Evolutionary conservation across 2,329 filamentous ascomycete species (phyloP).

Genomic region (Aureobasidium mangrovei): DNA sequence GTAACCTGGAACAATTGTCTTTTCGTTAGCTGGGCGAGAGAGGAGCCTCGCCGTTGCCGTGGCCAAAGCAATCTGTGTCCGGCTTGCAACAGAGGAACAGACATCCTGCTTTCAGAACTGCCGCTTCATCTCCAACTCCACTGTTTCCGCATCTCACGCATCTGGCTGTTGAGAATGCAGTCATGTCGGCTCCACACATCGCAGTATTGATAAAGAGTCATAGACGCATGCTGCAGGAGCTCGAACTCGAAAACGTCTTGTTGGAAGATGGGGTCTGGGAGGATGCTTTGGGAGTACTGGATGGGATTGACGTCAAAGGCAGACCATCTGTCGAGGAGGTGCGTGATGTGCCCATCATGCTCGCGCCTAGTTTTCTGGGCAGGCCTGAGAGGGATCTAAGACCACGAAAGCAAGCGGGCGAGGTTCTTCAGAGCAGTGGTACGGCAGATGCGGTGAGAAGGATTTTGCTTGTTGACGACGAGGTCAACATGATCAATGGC

Average conservation of each 20-base stretch:
- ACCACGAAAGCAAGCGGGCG: not conserved
- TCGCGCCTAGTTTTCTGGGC: not conserved
- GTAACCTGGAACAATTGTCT: slow-evolving; percentile 57
- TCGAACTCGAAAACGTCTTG: slow-evolving; percentile 69
- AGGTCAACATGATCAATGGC: too few relatives aligned
- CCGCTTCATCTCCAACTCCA: not conserved
- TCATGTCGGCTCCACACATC: slow-evolving; percentile 63
- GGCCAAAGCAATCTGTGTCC: too few relatives aligned
- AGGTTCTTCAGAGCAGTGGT: not conserved
- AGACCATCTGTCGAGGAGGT: not conserved
- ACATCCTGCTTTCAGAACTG: not conserved
- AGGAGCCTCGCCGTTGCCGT: slow-evolving; percentile 1
- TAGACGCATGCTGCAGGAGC: slow-evolving; percentile 59
- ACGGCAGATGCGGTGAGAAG: not conserved
- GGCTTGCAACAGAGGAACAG: not conserved
- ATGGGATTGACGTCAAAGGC: not conserved
- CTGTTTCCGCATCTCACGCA: slow-evolving; percentile 57
- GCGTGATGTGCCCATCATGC: slow-evolving; percentile 16
- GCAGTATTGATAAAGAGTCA: slow-evolving; percentile 60
- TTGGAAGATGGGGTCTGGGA: slow-evolving; percentile 70
- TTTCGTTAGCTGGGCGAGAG: slow-evolving; percentile 55
- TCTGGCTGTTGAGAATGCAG: slow-evolving; percentile 63
- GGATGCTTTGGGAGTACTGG: slow-evolving; percentile 67
- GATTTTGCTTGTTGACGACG: not conserved
- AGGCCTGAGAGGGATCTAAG: too few relatives aligned